Percentiles rank a stretch among this genome's conserved stretches.
These are phyloP conservation scores for Neofusicoccum sp. DNA, from an alignment of 2,329 filamentous ascomycete species.

Conservation along the genomic window DNA sequence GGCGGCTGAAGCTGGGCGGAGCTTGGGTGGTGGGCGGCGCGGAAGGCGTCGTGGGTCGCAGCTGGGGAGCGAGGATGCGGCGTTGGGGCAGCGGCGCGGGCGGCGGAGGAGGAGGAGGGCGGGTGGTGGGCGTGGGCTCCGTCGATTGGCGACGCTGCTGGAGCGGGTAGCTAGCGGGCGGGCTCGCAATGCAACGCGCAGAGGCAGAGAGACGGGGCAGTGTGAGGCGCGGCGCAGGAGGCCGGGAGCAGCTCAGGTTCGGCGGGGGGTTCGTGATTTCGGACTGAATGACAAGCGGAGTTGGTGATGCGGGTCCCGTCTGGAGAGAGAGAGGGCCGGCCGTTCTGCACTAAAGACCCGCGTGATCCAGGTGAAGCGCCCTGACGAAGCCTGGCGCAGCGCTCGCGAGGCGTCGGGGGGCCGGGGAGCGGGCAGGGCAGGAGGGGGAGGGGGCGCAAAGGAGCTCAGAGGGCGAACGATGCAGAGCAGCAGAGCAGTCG, in stretches of 20 bases:
- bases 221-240: neutral
- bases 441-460: conserved; percentile 8
- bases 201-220: neutral
- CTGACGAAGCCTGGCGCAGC: conserved; percentile 5
- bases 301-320: conserved; percentile 16
- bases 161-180: neutral
- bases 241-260: neutral
- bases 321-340: conserved; percentile 16
- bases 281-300: conserved; percentile 18
- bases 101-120: conserved; percentile 18
- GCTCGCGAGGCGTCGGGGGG: conserved; percentile 10
- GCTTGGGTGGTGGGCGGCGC: conserved; percentile 6
- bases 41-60: conserved; percentile 3
- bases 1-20: conserved; percentile 28
- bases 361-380: conserved; percentile 15
- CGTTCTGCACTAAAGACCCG: conserved; percentile 17
- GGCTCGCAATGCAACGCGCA: conserved; percentile 2
- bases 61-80: conserved; percentile 28
- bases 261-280: conserved; percentile 13
- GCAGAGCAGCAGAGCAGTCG: conserved; percentile 1
- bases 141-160: conserved; percentile 11
- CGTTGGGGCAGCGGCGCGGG: conserved; percentile 25
- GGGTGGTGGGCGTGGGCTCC: conserved; percentile 12
- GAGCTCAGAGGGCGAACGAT: conserved; percentile 9
- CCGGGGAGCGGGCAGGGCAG: conserved; percentile 7